Percentiles rank a stretch among this genome's conserved stretches.
Conservation (phyloP, 768 basidiomycete genomes). For the Macrolepiota dolichaula region DNA sequence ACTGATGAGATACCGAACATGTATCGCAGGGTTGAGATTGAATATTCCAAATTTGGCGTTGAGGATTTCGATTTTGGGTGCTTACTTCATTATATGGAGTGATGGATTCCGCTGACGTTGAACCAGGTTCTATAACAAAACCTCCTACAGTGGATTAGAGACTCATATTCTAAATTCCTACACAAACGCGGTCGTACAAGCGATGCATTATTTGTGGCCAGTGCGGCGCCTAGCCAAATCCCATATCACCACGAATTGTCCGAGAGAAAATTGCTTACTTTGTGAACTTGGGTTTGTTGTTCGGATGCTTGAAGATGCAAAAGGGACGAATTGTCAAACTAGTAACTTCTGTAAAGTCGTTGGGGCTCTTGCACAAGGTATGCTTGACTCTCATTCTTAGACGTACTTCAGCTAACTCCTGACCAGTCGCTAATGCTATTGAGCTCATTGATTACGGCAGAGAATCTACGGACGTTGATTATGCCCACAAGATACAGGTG, state of each 20-base stretch:
- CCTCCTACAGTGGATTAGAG: slow-evolving; percentile 86
- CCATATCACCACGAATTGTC: slow-evolving; percentile 87
- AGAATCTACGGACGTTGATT: slow-evolving; percentile 69
- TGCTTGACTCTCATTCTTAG: slow-evolving; percentile 2
- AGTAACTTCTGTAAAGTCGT: slow-evolving; percentile 97
- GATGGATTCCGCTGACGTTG: not conserved
- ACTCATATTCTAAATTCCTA: slow-evolving; percentile 98
- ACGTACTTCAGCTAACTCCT: not conserved
- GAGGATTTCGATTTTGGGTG: slow-evolving; percentile 99
- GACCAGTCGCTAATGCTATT: slow-evolving; percentile 66
- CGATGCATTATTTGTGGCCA: slow-evolving; percentile 81
- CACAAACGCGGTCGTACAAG: slow-evolving; percentile 86
- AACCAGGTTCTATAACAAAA: slow-evolving; percentile 88
- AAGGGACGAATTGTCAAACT: slow-evolving; percentile 91
- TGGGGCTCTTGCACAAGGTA: slow-evolving; percentile 84
- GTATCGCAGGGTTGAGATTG: slow-evolving; percentile 94
- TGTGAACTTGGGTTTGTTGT: slow-evolving; percentile 95
- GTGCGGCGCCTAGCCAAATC: slow-evolving; percentile 83
- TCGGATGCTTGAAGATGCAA: slow-evolving; percentile 94
- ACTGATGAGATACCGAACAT: slow-evolving; percentile 67
- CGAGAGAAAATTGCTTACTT: slow-evolving; percentile 86
- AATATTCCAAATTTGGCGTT: slow-evolving; percentile 97
- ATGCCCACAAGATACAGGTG: slow-evolving; percentile 86
- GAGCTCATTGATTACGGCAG: slow-evolving; percentile 88
- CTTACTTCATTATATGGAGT: slow-evolving; percentile 17